Evolutionary conservation across 2,329 filamentous ascomycete genomes (phyloP).

Genomic region (Fusarium agapanthi): DNA sequence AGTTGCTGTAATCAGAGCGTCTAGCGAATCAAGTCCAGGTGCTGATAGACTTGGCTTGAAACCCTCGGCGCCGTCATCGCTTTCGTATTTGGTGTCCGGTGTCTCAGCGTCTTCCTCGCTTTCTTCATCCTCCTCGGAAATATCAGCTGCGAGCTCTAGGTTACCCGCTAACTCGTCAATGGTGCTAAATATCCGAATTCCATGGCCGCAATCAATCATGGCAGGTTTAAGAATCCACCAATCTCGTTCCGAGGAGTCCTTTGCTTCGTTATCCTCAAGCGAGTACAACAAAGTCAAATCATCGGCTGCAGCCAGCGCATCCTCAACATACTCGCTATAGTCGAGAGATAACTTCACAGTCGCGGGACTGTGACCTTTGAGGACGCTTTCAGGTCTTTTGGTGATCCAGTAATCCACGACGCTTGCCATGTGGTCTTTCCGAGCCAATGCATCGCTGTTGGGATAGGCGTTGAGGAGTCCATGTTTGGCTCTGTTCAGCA

Average conservation of each 20-base stretch:
- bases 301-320: slow-evolving; percentile 48
- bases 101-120: not conserved
- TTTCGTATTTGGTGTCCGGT: not conserved
- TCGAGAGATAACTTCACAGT: slow-evolving; percentile 50
- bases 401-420: slow-evolving; percentile 50
- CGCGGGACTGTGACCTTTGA: slow-evolving; percentile 44
- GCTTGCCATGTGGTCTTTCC: slow-evolving; percentile 49
- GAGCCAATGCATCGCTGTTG: slow-evolving; percentile 50
- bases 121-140: slow-evolving; percentile 43
- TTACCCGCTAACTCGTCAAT: slow-evolving; percentile 47
- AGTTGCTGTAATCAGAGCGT: slow-evolving; percentile 44
- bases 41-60: slow-evolving; percentile 38
- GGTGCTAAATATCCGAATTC: slow-evolving; percentile 52
- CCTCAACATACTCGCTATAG: slow-evolving; percentile 51
- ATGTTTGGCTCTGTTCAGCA: slow-evolving; percentile 41
- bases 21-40: slow-evolving; percentile 43
- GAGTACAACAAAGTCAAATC: slow-evolving; percentile 48
- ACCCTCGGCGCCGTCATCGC: not conserved
- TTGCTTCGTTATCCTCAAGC: slow-evolving; percentile 47
- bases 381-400: slow-evolving; percentile 46
- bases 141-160: slow-evolving; percentile 48
- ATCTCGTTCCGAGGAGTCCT: slow-evolving; percentile 41
- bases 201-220: slow-evolving; percentile 51
- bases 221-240: slow-evolving; percentile 54
- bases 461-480: slow-evolving; percentile 51